These are phyloP conservation scores for Cystobasidium onofrii DNA, from an alignment of 768 basidiomycete genomes.

Conservation along the genomic window DNA sequence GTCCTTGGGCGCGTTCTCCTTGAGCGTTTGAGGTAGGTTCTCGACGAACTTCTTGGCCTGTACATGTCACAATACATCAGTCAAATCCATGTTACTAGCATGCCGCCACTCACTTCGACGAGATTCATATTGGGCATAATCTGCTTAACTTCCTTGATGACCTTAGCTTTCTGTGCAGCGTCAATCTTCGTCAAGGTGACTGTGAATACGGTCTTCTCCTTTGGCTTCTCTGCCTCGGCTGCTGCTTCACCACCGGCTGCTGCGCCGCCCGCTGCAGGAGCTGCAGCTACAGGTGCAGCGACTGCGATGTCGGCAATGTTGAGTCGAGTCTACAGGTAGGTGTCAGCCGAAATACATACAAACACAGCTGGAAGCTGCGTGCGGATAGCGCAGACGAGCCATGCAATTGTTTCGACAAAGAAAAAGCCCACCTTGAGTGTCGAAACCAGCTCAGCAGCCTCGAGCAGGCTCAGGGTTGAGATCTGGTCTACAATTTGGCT, in stretches of 20 bases:
- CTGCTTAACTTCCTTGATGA: conserved; percentile 95
- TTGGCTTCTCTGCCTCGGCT: conserved; percentile 67
- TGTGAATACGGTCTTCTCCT: conserved; percentile 96
- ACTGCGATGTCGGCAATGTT: conserved; percentile 97
- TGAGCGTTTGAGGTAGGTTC: conserved; percentile 80
- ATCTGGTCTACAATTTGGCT: conserved; percentile 85
- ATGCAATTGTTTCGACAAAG: not conserved
- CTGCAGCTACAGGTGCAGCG: conserved; percentile 58
- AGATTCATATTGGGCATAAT: conserved; percentile 89
- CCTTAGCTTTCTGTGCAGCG: conserved; percentile 81
- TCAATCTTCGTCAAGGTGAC: conserved; percentile 93
- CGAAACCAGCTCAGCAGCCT: conserved; percentile 88
- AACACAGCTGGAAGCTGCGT: too few relatives aligned
- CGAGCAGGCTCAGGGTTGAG: conserved; percentile 73
- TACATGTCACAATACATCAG: not conserved
- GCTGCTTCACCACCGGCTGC: conserved; percentile 54
- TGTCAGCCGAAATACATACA: too few relatives aligned
- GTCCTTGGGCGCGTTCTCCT: conserved; percentile 91
- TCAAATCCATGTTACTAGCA: not conserved
- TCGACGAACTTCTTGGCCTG: conserved; percentile 99
- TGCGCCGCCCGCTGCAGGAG: conserved; percentile 44
- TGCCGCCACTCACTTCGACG: conserved; percentile 67
- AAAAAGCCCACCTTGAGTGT: conserved; percentile 66
- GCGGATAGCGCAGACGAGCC: too few relatives aligned
- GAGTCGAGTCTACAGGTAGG: conserved; percentile 73